Percentiles rank a stretch among this genome's conserved stretches.
Evolutionary conservation across 2,329 filamentous ascomycete genomes (phyloP).

Genomic region (Zymoseptoria pseudotritici): DNA sequence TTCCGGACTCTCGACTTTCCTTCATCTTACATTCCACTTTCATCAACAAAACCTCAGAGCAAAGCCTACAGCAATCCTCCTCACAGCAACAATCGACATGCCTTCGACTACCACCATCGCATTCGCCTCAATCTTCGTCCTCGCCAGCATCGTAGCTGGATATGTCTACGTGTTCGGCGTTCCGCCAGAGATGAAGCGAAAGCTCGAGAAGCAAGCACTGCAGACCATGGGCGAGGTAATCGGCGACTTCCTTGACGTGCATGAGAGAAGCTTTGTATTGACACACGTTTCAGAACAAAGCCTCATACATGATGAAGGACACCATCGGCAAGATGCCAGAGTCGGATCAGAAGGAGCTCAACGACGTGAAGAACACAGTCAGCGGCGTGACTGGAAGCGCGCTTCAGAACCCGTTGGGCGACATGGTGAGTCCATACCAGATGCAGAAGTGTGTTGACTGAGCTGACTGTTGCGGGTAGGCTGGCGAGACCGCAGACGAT

Average conservation of each 20-base stretch:
- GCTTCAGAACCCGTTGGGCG: slow-evolving; percentile 33
- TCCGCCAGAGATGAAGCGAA: slow-evolving; percentile 40
- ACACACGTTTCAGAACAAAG: too few relatives aligned
- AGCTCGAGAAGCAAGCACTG: slow-evolving; percentile 40
- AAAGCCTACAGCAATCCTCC: not conserved
- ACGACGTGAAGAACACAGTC: slow-evolving; percentile 28
- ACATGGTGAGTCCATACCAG: slow-evolving; percentile 14
- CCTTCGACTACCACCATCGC: slow-evolving; percentile 17
- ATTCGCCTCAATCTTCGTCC: slow-evolving; percentile 21
- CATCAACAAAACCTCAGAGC: not conserved
- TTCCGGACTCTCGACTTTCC: not conserved
- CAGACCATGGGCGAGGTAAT: slow-evolving; percentile 43
- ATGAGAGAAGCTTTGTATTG: too few relatives aligned
- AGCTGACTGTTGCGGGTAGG: slow-evolving; percentile 2
- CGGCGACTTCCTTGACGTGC: too few relatives aligned
- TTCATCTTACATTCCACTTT: not conserved
- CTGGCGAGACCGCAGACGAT: slow-evolving; percentile 20
- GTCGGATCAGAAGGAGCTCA: slow-evolving; percentile 29
- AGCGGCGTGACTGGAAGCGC: slow-evolving; percentile 27
- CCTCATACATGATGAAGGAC: slow-evolving; percentile 29
- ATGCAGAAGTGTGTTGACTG: not conserved
- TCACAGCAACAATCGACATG: slow-evolving; percentile 12
- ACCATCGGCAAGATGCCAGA: slow-evolving; percentile 24
- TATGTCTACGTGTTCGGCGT: slow-evolving; percentile 44
- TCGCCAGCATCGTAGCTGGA: slow-evolving; percentile 30